Conservation (phyloP, 1,284 basidiomycete species). For the Papiliotrema terrestris region DNA sequence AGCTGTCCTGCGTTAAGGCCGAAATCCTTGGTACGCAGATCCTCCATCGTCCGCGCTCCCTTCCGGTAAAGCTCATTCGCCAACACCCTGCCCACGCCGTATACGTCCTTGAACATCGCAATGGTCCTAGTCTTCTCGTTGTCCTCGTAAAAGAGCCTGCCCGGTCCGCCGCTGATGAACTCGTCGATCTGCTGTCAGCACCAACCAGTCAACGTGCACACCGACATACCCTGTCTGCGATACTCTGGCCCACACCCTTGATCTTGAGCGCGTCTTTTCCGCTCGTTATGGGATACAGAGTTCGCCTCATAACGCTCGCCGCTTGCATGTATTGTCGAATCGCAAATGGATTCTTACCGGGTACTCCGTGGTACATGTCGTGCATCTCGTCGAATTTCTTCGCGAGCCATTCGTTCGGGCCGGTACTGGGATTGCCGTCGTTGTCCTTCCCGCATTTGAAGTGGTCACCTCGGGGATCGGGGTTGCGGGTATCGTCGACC, state of each 20-base stretch:
- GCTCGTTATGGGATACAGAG: constrained; percentile 61
- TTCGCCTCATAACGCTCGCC: constrained; percentile 44
- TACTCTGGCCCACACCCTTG: constrained; percentile 66
- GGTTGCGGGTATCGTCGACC: neutral
- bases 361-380: constrained; percentile 34
- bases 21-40: constrained; percentile 55
- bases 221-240: constrained; percentile 64
- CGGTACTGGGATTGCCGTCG: constrained; percentile 19
- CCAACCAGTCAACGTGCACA: neutral
- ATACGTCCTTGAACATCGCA: constrained; percentile 67
- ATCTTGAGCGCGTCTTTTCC: constrained; percentile 63
- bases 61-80: constrained; percentile 68
- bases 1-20: constrained; percentile 62
- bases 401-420: constrained; percentile 46
- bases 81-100: constrained; percentile 67
- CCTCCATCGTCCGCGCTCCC: constrained; percentile 75
- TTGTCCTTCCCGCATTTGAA: constrained; percentile 40
- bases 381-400: constrained; percentile 41
- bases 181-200: constrained; percentile 39
- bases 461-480: constrained; percentile 8
- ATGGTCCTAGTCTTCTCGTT: constrained; percentile 33
- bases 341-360: constrained; percentile 39
- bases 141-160: constrained; percentile 41
- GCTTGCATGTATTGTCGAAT: constrained; percentile 36
- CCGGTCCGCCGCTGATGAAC: constrained; percentile 33